Evolutionary conservation across 306 rosid species (phyloP).

Genomic region (Vigna angularis): DNA sequence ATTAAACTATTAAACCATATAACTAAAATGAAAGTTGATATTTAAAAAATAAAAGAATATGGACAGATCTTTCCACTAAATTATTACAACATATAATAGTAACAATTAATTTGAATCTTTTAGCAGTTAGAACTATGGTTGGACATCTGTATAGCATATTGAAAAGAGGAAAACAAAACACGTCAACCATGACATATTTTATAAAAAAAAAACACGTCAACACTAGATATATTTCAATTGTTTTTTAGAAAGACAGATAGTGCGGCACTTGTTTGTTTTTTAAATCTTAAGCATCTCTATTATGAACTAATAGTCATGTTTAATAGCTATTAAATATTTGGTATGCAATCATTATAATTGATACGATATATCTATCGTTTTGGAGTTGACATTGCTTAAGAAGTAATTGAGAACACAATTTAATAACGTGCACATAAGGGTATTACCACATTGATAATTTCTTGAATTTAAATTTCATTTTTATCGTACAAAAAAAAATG

Average conservation of each 20-base stretch:
- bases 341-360: background rate
- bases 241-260: conserved; percentile 2
- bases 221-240: background rate
- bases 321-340: background rate
- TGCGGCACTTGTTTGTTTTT: background rate
- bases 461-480: too few relatives aligned
- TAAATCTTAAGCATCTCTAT: background rate
- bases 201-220: background rate
- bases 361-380: background rate
- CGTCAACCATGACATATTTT: conserved; percentile 19
- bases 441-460: background rate
- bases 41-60: too few relatives aligned
- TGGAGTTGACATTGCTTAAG: background rate
- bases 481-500: too few relatives aligned
- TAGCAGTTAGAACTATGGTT: background rate
- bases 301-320: background rate
- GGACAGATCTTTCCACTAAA: background rate
- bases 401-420: background rate
- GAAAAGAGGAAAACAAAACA: background rate
- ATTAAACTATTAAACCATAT: background rate
- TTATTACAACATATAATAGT: background rate
- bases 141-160: background rate
- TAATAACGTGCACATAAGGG: background rate
- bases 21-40: too few relatives aligned
- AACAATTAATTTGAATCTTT: background rate